phyloP scores from a whole-genome alignment of 2,329 filamentous ascomycete species.

The Botrytis aclada region DNA sequence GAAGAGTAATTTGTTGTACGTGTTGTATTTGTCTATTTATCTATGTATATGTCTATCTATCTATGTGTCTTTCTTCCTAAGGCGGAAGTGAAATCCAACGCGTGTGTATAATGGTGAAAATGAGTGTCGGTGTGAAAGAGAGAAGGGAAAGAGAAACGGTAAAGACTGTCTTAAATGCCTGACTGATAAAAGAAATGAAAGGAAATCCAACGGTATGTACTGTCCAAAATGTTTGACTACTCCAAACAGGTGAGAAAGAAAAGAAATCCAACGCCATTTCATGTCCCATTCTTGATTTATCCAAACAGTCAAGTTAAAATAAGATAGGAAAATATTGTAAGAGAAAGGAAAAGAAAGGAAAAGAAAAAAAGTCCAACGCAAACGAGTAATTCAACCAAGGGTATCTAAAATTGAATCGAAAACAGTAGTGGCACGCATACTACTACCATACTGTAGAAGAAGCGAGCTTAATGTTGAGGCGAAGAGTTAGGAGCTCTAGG shows the following conservation, averaged over 20 bases:
- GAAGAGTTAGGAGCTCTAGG: neutral
- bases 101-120: too few species aligned
- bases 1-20: too few species aligned
- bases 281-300: too few species aligned
- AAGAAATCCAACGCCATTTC: too few species aligned
- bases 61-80: neutral
- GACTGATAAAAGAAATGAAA: too few species aligned
- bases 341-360: neutral
- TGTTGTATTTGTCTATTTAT: too few species aligned
- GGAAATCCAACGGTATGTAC: too few species aligned
- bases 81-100: neutral
- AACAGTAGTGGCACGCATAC: fast-evolving
- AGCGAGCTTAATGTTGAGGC: neutral
- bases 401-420: neutral
- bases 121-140: neutral
- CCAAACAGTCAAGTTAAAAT: too few species aligned
- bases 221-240: too few species aligned
- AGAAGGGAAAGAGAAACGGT: neutral
- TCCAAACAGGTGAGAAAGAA: too few species aligned
- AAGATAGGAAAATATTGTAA: neutral
- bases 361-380: neutral
- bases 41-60: neutral
- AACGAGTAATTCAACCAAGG: too few species aligned
- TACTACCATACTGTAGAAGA: neutral
- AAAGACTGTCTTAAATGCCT: too few species aligned